These are phyloP conservation scores for Solanum okadae DNA, from an alignment of 257 asterid genomes.

Conservation along the genomic window DNA sequence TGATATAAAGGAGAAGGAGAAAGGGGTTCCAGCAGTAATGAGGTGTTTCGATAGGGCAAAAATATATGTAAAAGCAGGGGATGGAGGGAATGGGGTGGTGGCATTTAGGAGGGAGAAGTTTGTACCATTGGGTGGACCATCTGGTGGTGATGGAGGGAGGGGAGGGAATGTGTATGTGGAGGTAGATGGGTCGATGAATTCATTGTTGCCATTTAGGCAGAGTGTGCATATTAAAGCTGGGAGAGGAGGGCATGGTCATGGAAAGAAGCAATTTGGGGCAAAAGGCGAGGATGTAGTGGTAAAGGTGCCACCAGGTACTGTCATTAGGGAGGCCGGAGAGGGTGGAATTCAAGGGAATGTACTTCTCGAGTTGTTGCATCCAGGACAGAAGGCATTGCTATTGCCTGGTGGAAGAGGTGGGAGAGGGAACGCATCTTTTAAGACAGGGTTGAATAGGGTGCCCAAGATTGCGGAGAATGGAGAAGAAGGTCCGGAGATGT, in stretches of 20 bases:
- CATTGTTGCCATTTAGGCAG: conserved; percentile 76
- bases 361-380: conserved; percentile 64
- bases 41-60: conserved; percentile 90
- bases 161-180: conserved; percentile 84
- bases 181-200: conserved; percentile 79
- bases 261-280: conserved; percentile 64
- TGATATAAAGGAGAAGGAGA: conserved; percentile 63
- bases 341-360: conserved; percentile 30
- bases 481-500: conserved; percentile 90
- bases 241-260: conserved; percentile 85
- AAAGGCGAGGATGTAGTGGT: conserved; percentile 74
- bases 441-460: conserved; percentile 70
- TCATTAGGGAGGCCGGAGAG: conserved; percentile 57
- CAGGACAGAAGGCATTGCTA: conserved; percentile 74
- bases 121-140: conserved; percentile 91
- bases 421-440: conserved; percentile 85
- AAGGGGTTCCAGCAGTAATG: conserved; percentile 98
- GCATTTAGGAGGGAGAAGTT: conserved; percentile 93
- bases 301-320: conserved; percentile 93
- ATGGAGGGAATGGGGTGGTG: conserved; percentile 93
- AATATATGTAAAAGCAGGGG: conserved; percentile 73
- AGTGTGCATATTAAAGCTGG: conserved; percentile 78
- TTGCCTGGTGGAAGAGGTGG: conserved; percentile 95
- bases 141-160: conserved; percentile 97
- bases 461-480: conserved; percentile 95